These are phyloP conservation scores for Casuarina glauca DNA, from an alignment of 306 rosid species.

Conservation along the genomic window DNA sequence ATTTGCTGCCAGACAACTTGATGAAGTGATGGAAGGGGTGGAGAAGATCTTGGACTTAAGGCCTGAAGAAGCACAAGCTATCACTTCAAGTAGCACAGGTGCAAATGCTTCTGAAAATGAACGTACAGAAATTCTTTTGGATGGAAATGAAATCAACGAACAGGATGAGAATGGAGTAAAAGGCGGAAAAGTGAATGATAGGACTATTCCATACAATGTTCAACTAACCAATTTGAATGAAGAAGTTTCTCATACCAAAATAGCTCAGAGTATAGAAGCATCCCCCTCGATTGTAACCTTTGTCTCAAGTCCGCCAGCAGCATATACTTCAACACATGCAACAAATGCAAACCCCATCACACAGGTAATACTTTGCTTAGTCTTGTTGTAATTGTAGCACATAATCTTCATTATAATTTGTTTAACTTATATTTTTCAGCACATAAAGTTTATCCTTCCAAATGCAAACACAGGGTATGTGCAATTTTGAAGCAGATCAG, in stretches of 20 bases:
- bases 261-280: constrained; percentile 38
- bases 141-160: constrained; percentile 43
- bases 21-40: constrained; percentile 62
- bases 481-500: constrained; percentile 52
- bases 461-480: constrained; percentile 43
- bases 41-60: constrained; percentile 49
- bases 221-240: constrained; percentile 27
- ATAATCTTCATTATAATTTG: constrained; percentile 5
- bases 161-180: constrained; percentile 38
- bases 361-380: constrained; percentile 43
- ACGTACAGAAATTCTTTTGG: constrained; percentile 37
- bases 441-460: not conserved
- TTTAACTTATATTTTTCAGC: constrained; percentile 6
- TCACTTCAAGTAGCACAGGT: constrained; percentile 39
- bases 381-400: constrained; percentile 8
- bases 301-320: constrained; percentile 44
- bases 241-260: constrained; percentile 30
- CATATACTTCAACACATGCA: constrained; percentile 47
- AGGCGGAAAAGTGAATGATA: constrained; percentile 31
- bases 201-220: constrained; percentile 15
- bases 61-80: constrained; percentile 44
- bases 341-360: constrained; percentile 39
- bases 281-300: constrained; percentile 29
- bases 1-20: constrained; percentile 46
- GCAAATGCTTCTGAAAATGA: constrained; percentile 52